A percentile compares a stretch with the other conserved stretches of the same genome.
These are phyloP conservation scores for Ganoderma leucocontextum DNA, from an alignment of 1,284 basidiomycete species.

Conservation along the genomic window DNA sequence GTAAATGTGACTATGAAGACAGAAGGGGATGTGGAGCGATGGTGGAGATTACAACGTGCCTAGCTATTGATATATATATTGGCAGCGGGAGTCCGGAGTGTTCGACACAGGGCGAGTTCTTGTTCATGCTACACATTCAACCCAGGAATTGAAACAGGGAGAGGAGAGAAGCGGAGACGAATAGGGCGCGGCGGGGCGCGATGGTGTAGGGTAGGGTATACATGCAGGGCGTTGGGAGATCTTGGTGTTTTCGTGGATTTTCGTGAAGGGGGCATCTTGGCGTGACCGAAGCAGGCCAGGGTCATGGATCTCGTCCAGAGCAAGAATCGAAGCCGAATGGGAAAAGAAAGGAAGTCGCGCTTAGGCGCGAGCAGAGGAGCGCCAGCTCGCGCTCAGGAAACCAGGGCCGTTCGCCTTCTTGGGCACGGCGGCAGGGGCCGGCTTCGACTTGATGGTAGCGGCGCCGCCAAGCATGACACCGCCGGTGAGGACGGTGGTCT, in stretches of 20 bases:
- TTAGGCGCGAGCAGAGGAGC: slow-evolving; percentile 47
- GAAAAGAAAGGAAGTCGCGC: slow-evolving; percentile 28
- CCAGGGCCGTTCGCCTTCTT: slow-evolving; percentile 39
- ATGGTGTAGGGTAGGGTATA: slow-evolving; percentile 32
- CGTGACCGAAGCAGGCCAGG: slow-evolving; percentile 37
- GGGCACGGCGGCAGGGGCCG: slow-evolving; percentile 34
- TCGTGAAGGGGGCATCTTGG: slow-evolving; percentile 37
- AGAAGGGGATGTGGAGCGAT: slow-evolving; percentile 30
- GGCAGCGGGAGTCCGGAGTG: slow-evolving; percentile 35
- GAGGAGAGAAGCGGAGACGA: slow-evolving; percentile 31
- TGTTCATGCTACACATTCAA: slow-evolving; percentile 49
- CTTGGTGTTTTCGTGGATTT: slow-evolving; percentile 37
- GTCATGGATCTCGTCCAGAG: slow-evolving; percentile 40
- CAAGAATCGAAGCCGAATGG: slow-evolving; percentile 37
- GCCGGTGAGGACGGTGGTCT: slow-evolving; percentile 84
- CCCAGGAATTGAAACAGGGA: slow-evolving; percentile 35
- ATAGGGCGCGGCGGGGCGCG: slow-evolving; percentile 42
- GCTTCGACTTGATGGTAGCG: slow-evolving; percentile 45
- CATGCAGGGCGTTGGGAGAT: slow-evolving; percentile 12
- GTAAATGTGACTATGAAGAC: slow-evolving; percentile 29
- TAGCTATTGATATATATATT: slow-evolving; percentile 31
- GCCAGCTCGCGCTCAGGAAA: slow-evolving; percentile 54
- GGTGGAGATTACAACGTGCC: slow-evolving; percentile 37
- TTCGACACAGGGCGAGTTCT: slow-evolving; percentile 38
- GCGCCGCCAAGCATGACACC: slow-evolving; percentile 81